A percentile compares a stretch with the other conserved stretches of the same genome.
Evolutionary conservation across 768 basidiomycete species (phyloP).

Genomic region (Trametopsis cervina): DNA sequence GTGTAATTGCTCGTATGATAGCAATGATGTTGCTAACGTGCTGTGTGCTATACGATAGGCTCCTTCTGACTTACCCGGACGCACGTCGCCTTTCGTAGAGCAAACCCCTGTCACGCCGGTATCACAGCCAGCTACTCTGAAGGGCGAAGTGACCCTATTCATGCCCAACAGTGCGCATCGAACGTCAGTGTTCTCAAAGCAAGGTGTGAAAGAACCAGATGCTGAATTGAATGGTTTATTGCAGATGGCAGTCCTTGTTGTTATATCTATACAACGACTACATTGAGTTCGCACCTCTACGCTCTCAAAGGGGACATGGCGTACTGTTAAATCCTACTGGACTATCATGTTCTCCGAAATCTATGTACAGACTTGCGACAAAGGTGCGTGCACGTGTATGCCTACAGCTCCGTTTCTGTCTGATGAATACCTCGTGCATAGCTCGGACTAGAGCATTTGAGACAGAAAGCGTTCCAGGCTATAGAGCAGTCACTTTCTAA

Average conservation of each 20-base stretch:
- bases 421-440: not conserved
- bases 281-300: constrained; percentile 8
- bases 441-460: constrained; percentile 10
- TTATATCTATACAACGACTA: constrained; percentile 12
- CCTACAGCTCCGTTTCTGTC: not conserved
- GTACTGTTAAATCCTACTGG: not conserved
- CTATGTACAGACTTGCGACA: constrained; percentile 13
- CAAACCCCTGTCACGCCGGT: not conserved
- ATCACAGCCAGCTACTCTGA: not conserved
- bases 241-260: constrained; percentile 11
- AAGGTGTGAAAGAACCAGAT: not conserved
- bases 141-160: constrained; percentile 2
- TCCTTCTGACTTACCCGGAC: not conserved
- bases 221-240: not conserved
- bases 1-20: too few species aligned
- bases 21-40: too few species aligned
- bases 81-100: not conserved
- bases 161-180: constrained; percentile 8
- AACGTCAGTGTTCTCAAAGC: constrained; percentile 5
- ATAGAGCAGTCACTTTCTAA: constrained; percentile 5
- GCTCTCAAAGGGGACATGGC: constrained; percentile 1
- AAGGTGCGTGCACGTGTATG: constrained; percentile 3
- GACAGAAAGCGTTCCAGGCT: not conserved
- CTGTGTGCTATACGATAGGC: too few species aligned
- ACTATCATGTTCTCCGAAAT: constrained; percentile 8